phyloP scores from a whole-genome alignment of 106 monocot genomes.

The Amphibolis antarctica region DNA sequence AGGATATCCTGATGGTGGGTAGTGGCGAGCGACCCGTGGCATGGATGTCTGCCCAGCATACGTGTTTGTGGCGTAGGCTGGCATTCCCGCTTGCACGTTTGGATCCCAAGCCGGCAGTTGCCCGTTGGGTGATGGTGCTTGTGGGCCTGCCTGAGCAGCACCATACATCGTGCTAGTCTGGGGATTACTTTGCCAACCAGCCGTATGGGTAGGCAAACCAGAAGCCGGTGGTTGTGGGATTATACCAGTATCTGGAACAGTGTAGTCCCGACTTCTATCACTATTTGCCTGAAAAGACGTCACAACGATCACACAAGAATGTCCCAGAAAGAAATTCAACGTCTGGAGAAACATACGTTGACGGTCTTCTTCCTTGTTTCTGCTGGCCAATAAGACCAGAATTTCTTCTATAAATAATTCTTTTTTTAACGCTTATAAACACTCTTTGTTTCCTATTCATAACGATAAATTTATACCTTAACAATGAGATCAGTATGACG shows the following conservation, averaged over 20 bases:
- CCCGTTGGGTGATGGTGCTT: conserved; percentile 13
- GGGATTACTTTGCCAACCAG: conserved; percentile 34
- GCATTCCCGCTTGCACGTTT: conserved; percentile 20
- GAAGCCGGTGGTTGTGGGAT: conserved; percentile 43
- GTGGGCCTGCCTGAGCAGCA: conserved; percentile 9
- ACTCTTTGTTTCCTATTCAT: not conserved
- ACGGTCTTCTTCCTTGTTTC: not conserved
- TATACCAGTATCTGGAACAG: conserved; percentile 43
- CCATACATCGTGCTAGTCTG: conserved; percentile 24
- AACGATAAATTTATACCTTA: conserved; percentile 55
- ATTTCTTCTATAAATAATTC: conserved; percentile 8
- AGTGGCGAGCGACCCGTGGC: conserved; percentile 8
- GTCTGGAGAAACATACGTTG: not conserved
- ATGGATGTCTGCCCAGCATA: conserved; percentile 21
- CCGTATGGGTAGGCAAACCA: conserved; percentile 11
- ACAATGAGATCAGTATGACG: conserved; percentile 96
- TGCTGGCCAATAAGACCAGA: not conserved
- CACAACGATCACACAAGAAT: not conserved
- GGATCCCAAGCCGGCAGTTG: conserved; percentile 45
- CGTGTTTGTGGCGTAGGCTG: conserved; percentile 12
- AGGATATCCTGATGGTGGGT: conserved; percentile 5
- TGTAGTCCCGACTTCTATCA: conserved; percentile 89
- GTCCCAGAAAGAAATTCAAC: not conserved
- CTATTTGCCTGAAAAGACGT: conserved; percentile 48
- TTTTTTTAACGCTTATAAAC: not conserved